Percentiles rank a stretch among this genome's conserved stretches.
phyloP scores from a whole-genome alignment of 331 rosid genomes.

The Rhamnella rubrinervis region DNA sequence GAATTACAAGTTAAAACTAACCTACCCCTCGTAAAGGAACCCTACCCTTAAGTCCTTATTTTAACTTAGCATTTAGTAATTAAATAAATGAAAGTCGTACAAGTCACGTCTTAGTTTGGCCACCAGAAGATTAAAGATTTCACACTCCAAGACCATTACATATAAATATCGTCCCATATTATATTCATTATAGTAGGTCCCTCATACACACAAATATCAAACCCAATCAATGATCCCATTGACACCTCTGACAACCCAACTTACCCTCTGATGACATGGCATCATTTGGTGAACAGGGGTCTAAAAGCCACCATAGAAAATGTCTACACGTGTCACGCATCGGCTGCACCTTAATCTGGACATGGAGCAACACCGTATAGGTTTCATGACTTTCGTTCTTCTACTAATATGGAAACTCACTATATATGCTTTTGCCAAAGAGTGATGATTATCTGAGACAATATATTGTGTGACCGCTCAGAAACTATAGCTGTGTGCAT shows the following conservation, averaged over 20 bases:
- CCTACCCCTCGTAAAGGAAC: conserved; percentile 20
- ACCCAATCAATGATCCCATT: conserved; percentile 13
- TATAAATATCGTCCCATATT: neutral
- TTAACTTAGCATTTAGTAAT: neutral
- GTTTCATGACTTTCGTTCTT: neutral
- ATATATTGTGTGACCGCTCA: too few relatives aligned
- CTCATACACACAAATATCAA: neutral
- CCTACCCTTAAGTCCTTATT: too few relatives aligned
- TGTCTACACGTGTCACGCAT: conserved; percentile 6
- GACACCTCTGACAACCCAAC: conserved; percentile 5
- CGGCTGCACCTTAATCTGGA: neutral
- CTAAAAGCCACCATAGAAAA: conserved; percentile 3
- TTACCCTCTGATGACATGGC: conserved; percentile 16
- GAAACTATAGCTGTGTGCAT: too few relatives aligned
- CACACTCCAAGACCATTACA: neutral
- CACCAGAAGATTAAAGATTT: neutral
- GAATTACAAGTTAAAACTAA: conserved; percentile 9
- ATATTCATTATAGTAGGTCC: neutral
- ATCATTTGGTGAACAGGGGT: conserved; percentile 26
- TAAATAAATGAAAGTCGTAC: conserved; percentile 6
- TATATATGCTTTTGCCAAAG: too few relatives aligned
- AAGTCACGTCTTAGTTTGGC: conserved; percentile 24
- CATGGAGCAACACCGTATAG: neutral
- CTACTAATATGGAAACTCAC: neutral
- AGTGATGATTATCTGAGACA: too few relatives aligned